Base-by-base conservation (phyloP, 2,329 filamentous ascomycete genomes). In the Moelleriella libera region DNA sequence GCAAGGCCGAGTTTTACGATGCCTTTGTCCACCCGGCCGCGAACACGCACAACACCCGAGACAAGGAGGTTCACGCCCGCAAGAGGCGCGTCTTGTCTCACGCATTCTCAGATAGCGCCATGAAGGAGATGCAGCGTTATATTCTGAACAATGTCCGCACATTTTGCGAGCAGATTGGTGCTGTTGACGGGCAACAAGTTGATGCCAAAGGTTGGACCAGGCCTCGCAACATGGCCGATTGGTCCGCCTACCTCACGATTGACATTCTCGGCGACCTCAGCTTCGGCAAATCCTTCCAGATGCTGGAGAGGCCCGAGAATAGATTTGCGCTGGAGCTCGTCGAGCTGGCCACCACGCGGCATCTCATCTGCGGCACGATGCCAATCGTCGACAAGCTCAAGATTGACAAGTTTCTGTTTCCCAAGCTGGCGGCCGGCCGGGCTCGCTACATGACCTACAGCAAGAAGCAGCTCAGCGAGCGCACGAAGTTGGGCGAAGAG, bases 11-110 rank as follows among this genome's bases (percentile, higher is more conserved):
- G 54, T 86, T 86, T 66, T 87, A 87, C 67, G 75, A 83, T 53
- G 80, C 80, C 41, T 86, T 85, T 59, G 79, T 80, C 1, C 80
- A 83, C 48, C 82, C 82, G 12, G 76, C 78, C 1, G 76, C 80
- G 55, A 86, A 85, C 65, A 85, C 83, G 1, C 82, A 86, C 66
- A 85, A 83, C 64, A 73, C 72, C 2, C 82, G 84, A 46, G 79
- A 85, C 58, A 84, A 83, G 65, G 65, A 70, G 0, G 66, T 78
- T 41, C 83, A 88, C 59, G 81, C 81, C 31, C 78, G 82, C 47
- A 86, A 87, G 69, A 70, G 83, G 40, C 72, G 82, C 30, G 81
- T 85, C 30, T 67, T 88, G 37, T 80, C 78, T n/a, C 80, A 85
- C 54, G 83, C 80, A 32, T 87, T 88, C 60, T 78, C 78, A 1